Conservation (phyloP, 2,329 filamentous ascomycete genomes). For the Nigrospora sphaerica region DNA sequence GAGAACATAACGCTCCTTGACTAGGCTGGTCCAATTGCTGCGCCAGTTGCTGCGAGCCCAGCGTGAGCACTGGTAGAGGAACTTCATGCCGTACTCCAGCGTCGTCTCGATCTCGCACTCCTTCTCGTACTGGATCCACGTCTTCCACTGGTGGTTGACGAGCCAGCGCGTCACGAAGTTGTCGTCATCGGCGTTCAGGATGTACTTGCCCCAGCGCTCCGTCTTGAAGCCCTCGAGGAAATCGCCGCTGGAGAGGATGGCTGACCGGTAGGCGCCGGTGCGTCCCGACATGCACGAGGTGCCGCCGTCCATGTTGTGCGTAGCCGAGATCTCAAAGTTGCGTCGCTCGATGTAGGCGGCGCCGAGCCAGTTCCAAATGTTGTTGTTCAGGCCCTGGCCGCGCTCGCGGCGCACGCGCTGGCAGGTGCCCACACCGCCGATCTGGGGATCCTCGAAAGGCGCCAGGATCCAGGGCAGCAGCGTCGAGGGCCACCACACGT, state of each 20-base stretch:
- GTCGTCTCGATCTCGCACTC: conserved; percentile 92
- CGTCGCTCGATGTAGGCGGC: conserved; percentile 87
- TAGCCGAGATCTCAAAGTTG: conserved; percentile 95
- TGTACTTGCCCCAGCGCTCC: conserved; percentile 82
- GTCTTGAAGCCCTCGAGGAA: conserved; percentile 88
- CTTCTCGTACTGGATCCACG: conserved; percentile 87
- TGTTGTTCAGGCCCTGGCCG: conserved; percentile 49
- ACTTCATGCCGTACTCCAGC: conserved; percentile 80
- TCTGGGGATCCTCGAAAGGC: conserved; percentile 76
- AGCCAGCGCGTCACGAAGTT: conserved; percentile 98
- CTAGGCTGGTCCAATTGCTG: conserved; percentile 87
- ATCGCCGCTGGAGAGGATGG: conserved; percentile 76
- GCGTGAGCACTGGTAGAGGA: conserved; percentile 85
- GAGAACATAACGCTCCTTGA: conserved; percentile 78
- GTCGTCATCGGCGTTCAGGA: conserved; percentile 93
- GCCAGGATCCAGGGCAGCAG: conserved; percentile 88
- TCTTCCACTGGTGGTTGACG: conserved; percentile 86
- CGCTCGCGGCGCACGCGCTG: conserved; percentile 73
- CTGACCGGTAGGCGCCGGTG: conserved; percentile 84
- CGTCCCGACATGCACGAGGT: conserved; percentile 96
- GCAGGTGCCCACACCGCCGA: conserved; percentile 88
- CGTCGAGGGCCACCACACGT: conserved; percentile 85
- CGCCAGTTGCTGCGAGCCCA: conserved; percentile 98
- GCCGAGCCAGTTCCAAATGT: conserved; percentile 82
- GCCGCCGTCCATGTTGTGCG: conserved; percentile 88